A percentile compares a stretch with the other conserved stretches of the same genome.
Conservation (phyloP, 495 filamentous ascomycete genomes). For the Penicillium robsamsonii region DNA sequence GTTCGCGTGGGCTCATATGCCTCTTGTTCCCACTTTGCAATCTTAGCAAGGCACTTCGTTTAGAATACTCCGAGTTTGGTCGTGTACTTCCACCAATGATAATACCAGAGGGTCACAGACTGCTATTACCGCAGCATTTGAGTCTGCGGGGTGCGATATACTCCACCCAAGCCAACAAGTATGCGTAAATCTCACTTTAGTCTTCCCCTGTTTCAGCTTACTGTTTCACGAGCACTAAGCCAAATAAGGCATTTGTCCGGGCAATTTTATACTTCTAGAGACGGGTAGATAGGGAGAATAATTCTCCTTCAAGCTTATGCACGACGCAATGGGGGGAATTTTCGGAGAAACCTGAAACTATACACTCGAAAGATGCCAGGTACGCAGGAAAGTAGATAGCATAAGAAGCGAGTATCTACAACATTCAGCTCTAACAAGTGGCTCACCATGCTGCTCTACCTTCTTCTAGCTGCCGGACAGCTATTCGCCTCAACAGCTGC, state of each 20-base stretch:
- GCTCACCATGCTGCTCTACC: constrained; percentile 20
- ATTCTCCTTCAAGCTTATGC: neutral
- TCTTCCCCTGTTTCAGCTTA: neutral
- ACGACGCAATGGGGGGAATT: neutral
- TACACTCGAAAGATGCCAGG: neutral
- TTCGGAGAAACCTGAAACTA: neutral
- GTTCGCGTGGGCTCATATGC: neutral
- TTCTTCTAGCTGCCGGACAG: constrained; percentile 25
- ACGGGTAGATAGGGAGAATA: neutral
- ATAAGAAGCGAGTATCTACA: neutral
- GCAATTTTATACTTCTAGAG: neutral
- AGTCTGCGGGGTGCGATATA: neutral
- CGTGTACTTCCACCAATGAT: constrained; percentile 24
- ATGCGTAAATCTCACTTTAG: neutral
- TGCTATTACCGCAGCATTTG: neutral
- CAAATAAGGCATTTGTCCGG: neutral
- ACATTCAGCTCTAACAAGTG: neutral
- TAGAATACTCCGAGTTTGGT: no score
- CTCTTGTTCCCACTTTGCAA: constrained; percentile 12
- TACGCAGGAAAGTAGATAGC: neutral
- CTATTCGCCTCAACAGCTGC: constrained; percentile 31
- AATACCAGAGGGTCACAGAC: neutral
- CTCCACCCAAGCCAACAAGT: neutral
- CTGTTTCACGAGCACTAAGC: neutral
- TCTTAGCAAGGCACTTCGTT: neutral